Evolutionary conservation across 345 rosid species (phyloP).

Genomic region (Linum trigynum): DNA sequence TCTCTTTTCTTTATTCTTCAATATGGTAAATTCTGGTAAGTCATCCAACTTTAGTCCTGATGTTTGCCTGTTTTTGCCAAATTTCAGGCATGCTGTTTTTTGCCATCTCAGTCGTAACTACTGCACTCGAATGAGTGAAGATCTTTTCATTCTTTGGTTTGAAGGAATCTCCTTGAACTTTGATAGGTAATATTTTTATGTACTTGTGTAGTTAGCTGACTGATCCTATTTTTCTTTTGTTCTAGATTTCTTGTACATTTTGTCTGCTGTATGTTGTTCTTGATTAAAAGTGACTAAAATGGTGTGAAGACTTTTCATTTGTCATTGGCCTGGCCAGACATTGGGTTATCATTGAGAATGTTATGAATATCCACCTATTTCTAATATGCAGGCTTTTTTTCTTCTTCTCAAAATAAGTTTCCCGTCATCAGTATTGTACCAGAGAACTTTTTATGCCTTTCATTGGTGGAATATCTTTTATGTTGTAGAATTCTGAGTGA

Average conservation of each 20-base stretch:
- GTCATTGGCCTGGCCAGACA: neutral
- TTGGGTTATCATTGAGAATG: neutral
- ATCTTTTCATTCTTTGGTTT: constrained; percentile 64
- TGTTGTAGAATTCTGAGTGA: constrained; percentile 66
- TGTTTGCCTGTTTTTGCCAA: neutral
- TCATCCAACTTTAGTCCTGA: neutral
- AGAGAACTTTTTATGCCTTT: constrained; percentile 3
- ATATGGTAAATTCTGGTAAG: neutral
- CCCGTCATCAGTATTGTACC: neutral
- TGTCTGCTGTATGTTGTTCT: neutral
- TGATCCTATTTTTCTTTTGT: neutral
- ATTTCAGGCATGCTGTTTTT: constrained; percentile 71
- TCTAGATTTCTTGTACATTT: neutral
- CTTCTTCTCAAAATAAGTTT: neutral
- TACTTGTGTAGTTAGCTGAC: too few relatives aligned
- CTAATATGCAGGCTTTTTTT: neutral
- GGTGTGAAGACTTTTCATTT: neutral
- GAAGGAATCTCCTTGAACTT: constrained; percentile 66
- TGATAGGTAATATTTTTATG: constrained; percentile 46
- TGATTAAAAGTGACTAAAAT: too few relatives aligned
- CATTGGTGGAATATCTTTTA: constrained; percentile 14
- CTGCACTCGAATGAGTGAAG: constrained; percentile 44
- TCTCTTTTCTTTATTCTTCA: neutral
- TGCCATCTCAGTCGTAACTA: constrained; percentile 54
- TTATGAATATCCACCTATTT: neutral